Conservation (phyloP, 73 alveolate species). For the Paramecium caudatum region DNA sequence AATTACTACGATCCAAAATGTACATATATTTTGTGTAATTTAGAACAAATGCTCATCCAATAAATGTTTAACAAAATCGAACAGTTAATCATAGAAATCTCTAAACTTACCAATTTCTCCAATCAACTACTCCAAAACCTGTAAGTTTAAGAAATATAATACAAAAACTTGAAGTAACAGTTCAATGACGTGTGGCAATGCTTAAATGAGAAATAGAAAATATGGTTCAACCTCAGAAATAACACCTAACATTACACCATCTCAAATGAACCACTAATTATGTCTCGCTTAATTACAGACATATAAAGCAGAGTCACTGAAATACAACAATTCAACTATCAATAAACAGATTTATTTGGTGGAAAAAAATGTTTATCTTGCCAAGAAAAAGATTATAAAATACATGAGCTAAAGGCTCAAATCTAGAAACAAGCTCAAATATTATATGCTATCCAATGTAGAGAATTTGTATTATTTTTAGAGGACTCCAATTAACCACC, state of each 20-base stretch:
- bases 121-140: too few relatives aligned
- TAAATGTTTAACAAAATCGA: not conserved
- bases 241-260: conserved; percentile 12
- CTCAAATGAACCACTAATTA: conserved; percentile 6
- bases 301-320: conserved; percentile 30
- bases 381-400: not conserved
- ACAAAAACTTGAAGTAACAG: not conserved
- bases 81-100: too few relatives aligned
- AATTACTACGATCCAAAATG: not conserved
- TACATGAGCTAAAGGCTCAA: not conserved
- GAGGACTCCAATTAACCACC: not conserved
- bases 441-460: not conserved
- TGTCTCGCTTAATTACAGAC: conserved; percentile 16
- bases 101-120: too few relatives aligned
- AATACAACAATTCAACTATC: not conserved
- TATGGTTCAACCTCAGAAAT: conserved; percentile 13
- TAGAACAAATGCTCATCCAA: not conserved
- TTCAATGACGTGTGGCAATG: not conserved
- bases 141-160: not conserved
- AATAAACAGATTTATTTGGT: not conserved
- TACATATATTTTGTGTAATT: not conserved
- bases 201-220: not conserved
- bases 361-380: not conserved
- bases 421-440: not conserved
- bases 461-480: not conserved